Evolutionary conservation across 805 yeast genomes (phyloP), one percentile per base, ranked within the genome.

Genomic region (Sugiyamaella smithiae): DNA sequence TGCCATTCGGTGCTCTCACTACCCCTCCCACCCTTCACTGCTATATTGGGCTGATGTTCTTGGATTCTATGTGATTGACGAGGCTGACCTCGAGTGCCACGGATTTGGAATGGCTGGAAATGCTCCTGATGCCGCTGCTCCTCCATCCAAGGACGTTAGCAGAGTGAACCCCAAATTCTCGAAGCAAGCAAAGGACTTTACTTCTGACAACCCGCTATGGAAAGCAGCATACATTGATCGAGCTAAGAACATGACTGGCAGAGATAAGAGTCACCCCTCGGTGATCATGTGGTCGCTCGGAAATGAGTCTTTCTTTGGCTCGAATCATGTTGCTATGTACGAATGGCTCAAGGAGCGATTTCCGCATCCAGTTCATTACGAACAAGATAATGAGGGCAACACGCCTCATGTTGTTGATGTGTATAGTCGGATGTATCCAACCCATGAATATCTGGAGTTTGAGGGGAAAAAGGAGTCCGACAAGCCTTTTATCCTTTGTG

Each of bases 261-360:
- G 72, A 22, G 72, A 68, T 49, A 52, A 60, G 20, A 67, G 66
- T 45, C 70, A 67, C 33, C 65, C 72, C 2, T 63, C 63, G 19
- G 63, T 68, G 7, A 51, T 68, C 20, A 64, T 68, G 42, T 68
- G 71, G 71, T 68, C 72, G 3, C 59, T 68, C n/a, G 72, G 72
- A 7, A 68, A 68, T 49, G 72, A 68, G 53, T 54, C 71, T 1
- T 65, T 65, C 46, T 67, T 56, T 48, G 72, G 72, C 9, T 43
- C 41, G 20, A 68, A 68, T 46, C 70, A 65, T 46, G 53, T 43
- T 3, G 56, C 50, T 7, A 68, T 68, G 69, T 60, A 59, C 35
- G 53, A 58, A 3, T 57, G 57, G 47, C 51, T 64, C 26, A 55
- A 62, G 44, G 37, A 50, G 28, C 32, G 58, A 20, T 69, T 65